Evolutionary conservation across 2,329 filamentous ascomycete species (phyloP).

Genomic region (Verticillium dahliae): DNA sequence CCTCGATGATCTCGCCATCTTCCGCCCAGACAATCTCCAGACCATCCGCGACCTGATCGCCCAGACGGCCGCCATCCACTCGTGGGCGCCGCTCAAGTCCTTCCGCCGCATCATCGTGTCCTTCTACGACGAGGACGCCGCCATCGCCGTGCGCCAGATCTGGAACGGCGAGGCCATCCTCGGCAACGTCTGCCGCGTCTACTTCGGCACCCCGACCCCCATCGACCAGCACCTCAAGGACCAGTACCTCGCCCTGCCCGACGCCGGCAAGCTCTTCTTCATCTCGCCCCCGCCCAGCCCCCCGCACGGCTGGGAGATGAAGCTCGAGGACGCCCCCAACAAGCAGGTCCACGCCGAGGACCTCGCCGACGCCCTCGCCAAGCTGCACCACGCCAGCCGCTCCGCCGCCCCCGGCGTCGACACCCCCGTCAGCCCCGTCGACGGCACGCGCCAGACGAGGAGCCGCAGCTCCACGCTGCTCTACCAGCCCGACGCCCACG

Average conservation of each 20-base stretch:
- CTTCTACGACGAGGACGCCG: conserved; percentile 64
- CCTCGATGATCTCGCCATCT: conserved; percentile 66
- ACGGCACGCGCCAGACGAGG: conserved; percentile 29
- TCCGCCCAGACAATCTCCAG: conserved; percentile 66
- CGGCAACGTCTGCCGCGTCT: conserved; percentile 62
- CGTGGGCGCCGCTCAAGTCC: conserved; percentile 74
- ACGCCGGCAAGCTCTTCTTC: conserved; percentile 67
- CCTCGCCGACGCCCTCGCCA: conserved; percentile 58
- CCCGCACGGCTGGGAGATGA: conserved; percentile 63
- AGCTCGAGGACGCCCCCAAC: conserved; percentile 63
- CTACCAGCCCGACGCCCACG: conserved; percentile 52
- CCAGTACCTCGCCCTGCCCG: conserved; percentile 58
- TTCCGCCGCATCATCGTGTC: conserved; percentile 77
- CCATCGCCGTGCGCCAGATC: conserved; percentile 62
- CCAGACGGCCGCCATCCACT: conserved; percentile 64
- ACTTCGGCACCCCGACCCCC: conserved; percentile 59
- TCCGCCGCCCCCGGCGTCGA: conserved; percentile 14
- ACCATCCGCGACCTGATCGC: conserved; percentile 67
- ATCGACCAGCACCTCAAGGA: conserved; percentile 40
- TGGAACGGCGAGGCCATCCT: conserved; percentile 71
- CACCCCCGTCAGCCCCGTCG: conserved; percentile 33
- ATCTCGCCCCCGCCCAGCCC: conserved; percentile 64
- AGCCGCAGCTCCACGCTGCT: conserved; percentile 61
- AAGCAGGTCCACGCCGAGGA: conserved; percentile 65
- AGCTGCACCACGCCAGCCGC: conserved; percentile 43